Evolutionary conservation across 495 filamentous ascomycete genomes (phyloP), one percentile per base, ranked within the genome.

Genomic region (Xylaria castorea): DNA sequence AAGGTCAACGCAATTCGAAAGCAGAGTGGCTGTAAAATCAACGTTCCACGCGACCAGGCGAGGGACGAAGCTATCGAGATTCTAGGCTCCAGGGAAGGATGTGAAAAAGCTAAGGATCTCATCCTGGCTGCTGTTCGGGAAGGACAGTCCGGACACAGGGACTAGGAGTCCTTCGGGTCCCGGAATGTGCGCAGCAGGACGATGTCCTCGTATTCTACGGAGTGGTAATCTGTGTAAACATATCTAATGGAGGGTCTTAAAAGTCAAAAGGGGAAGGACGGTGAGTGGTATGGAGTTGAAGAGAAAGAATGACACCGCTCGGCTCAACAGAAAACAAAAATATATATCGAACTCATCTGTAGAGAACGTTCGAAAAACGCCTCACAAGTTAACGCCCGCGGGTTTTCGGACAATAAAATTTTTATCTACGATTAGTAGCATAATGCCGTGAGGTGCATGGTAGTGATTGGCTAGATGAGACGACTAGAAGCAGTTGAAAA

Each of bases 1-100:
- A 93, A 94, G 80, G 94, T 99, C 82, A 97, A 97, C 80, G 83
- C 87, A 12, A 98, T 99, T 79, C 91, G 97, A 70, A 94, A 92
- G 82, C 89, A 95, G 84, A 98, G 94, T 57, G 93, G 92, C 38
- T 97, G 94, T 85, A 92, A 91, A 79, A 95, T 99, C 81, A 93
- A 92, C 48, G 94, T 98, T 60, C 96, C 96, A 53, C 89, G 92
- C 73, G 92, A 93, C 78, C 90, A 95, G 75, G 87, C 87, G 50
- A 89, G 87, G 76, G 88, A 86, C 9, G 94, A 97, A 78, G 93
- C 95, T 3, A 98, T 98, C 77, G 93, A 97, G 83, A 90, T 98
- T 76, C 83, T 90, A 66, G 96, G 96, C 38, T 88, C 86, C 70
- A 88, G 87, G 76, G 92, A 93, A 64, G 93, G 93, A 27, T 87